These are phyloP conservation scores for Eucalyptus tenuipes DNA, from an alignment of 345 rosid species.

Conservation along the genomic window DNA sequence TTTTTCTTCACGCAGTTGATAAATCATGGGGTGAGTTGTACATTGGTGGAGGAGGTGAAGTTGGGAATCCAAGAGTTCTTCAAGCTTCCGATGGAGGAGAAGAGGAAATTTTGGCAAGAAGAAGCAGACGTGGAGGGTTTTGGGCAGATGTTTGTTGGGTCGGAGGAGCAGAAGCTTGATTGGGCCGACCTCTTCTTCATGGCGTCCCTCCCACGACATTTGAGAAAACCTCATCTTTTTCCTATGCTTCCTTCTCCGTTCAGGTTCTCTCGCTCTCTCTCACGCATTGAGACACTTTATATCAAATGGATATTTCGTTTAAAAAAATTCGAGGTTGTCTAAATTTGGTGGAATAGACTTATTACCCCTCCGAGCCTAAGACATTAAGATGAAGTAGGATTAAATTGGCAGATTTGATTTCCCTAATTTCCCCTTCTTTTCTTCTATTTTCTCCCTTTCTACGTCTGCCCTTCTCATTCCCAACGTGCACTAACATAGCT, in stretches of 20 bases:
- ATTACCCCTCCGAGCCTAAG: not conserved
- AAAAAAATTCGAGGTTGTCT: not conserved
- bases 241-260: not conserved
- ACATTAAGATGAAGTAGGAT: no score
- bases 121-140: not conserved
- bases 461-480: not conserved
- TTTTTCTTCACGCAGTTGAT: not conserved
- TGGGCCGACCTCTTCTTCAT: not conserved
- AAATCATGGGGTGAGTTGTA: not conserved
- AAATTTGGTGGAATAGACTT: no score
- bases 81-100: not conserved
- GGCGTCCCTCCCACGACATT: not conserved
- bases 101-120: not conserved
- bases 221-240: not conserved
- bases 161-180: not conserved
- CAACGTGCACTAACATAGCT: not conserved
- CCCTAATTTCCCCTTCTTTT: not conserved
- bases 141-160: not conserved
- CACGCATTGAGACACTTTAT: not conserved
- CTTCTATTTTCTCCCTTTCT: not conserved
- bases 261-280: not conserved
- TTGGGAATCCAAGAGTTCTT: not conserved
- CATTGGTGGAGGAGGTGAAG: not conserved
- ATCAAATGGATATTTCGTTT: not conserved
- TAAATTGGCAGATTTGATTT: no score